Conservation (phyloP, 1,139 yeast genomes). For the Saccharomyces hybrid region DNA sequence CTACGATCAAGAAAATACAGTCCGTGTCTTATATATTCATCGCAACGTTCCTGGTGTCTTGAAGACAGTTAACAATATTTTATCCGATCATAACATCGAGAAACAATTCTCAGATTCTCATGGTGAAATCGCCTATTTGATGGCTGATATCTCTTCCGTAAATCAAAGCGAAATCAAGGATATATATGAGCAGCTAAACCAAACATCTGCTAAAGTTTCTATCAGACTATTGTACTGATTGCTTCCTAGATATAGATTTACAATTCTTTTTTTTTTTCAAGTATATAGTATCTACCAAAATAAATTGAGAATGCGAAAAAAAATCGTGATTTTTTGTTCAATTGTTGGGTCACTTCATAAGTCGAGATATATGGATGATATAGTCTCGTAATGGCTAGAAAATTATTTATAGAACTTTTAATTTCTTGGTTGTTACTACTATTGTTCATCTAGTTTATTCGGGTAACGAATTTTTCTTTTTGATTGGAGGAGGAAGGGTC, state of each 20-base stretch:
- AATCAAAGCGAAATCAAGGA: slow-evolving; percentile 73
- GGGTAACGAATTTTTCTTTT: background rate
- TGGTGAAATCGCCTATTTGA: slow-evolving; percentile 93
- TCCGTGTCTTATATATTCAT: slow-evolving; percentile 92
- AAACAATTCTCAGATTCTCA: slow-evolving; percentile 95
- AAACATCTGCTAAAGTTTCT: slow-evolving; percentile 84
- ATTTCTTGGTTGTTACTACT: too few relatives aligned
- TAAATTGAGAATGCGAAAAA: too few relatives aligned
- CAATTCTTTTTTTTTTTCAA: background rate
- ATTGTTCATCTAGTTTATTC: background rate
- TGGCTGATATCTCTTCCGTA: slow-evolving; percentile 95
- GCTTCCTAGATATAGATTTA: background rate
- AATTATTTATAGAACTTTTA: too few relatives aligned
- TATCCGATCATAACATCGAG: slow-evolving; percentile 92
- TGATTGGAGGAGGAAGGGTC: background rate
- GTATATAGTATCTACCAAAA: background rate
- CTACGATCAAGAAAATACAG: slow-evolving; percentile 79
- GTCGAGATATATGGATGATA: too few relatives aligned
- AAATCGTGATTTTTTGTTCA: too few relatives aligned
- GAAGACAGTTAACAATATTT: slow-evolving; percentile 92
- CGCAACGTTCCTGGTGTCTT: slow-evolving; percentile 98
- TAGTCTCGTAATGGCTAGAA: too few relatives aligned
- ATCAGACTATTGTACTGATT: slow-evolving; percentile 78
- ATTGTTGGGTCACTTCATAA: too few relatives aligned
- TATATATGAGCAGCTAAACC: slow-evolving; percentile 78